Conservation (phyloP, 495 filamentous ascomycete species). For the Aspergillus affinis region DNA sequence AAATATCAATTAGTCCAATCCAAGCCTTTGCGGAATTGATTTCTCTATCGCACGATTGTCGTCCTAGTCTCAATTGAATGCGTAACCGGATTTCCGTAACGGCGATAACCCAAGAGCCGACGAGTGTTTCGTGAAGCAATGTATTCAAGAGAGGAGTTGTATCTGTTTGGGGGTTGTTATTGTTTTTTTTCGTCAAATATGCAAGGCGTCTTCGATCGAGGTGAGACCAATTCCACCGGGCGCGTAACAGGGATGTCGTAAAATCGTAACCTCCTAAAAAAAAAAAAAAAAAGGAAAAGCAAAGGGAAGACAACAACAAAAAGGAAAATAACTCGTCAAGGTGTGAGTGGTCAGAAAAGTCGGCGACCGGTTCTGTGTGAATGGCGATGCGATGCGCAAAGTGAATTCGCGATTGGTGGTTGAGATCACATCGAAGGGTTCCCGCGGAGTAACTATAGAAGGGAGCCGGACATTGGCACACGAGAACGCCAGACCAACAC, state of each 20-base stretch:
- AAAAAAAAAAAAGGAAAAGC: slow-evolving; percentile 26
- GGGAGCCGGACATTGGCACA: slow-evolving; percentile 22
- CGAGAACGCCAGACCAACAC: slow-evolving; percentile 32
- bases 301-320: slow-evolving; percentile 26
- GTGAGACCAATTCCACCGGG: slow-evolving; percentile 18
- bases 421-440: slow-evolving; percentile 24
- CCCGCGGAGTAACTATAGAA: slow-evolving; percentile 20
- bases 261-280: slow-evolving; percentile 36
- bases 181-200: slow-evolving; percentile 15
- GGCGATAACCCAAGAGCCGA: slow-evolving; percentile 8
- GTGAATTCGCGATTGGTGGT: slow-evolving; percentile 5
- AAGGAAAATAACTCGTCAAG: slow-evolving; percentile 30
- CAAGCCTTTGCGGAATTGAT: slow-evolving; percentile 6
- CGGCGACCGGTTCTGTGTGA: slow-evolving; percentile 26
- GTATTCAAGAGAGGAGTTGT: slow-evolving; percentile 13
- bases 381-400: slow-evolving; percentile 21
- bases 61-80: slow-evolving; percentile 8
- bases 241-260: slow-evolving; percentile 36
- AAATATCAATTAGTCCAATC: slow-evolving; percentile 12
- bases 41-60: slow-evolving; percentile 5
- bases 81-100: slow-evolving; percentile 7
- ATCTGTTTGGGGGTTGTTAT: slow-evolving; percentile 4
- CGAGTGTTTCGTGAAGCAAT: background rate
- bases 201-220: slow-evolving; percentile 13
- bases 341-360: slow-evolving; percentile 32